These are phyloP conservation scores for Linanthus parryae DNA, from an alignment of 148 eudicot species.

Conservation along the genomic window DNA sequence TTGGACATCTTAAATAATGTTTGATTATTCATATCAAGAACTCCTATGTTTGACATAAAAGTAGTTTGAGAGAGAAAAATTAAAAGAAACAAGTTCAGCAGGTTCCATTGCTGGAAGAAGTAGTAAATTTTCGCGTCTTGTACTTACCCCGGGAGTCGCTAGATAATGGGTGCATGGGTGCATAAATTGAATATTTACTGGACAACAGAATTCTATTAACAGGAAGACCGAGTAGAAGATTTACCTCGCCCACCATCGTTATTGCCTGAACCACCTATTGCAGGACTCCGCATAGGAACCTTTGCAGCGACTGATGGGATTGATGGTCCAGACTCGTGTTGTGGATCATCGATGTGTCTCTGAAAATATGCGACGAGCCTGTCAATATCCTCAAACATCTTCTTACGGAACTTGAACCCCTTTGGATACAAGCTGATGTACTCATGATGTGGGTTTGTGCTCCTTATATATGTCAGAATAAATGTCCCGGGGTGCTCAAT, in stretches of 20 bases:
- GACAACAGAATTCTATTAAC: neutral
- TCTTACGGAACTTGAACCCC: constrained; percentile 85
- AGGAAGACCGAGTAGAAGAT: neutral
- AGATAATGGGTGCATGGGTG: neutral
- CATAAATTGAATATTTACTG: neutral
- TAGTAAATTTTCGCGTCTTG: neutral
- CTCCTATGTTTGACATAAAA: no score
- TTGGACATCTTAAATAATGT: no score
- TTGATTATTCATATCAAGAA: no score
- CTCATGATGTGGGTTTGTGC: constrained; percentile 92
- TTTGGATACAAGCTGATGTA: constrained; percentile 84
- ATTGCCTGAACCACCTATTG: constrained; percentile 50
- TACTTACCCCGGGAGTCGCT: no score
- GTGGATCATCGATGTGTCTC: constrained; percentile 79
- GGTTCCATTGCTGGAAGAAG: no score
- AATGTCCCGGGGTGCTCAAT: constrained; percentile 98
- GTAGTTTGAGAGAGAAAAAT: no score
- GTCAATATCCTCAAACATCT: constrained; percentile 81
- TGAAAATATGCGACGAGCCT: constrained; percentile 80
- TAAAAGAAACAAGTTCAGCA: no score
- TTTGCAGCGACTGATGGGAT: constrained; percentile 82
- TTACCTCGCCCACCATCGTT: neutral
- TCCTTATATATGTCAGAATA: constrained; percentile 75
- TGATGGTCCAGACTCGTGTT: constrained; percentile 45
- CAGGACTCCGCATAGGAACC: constrained; percentile 87